A percentile compares a stretch with the other conserved stretches of the same genome.
phyloP scores from a whole-genome alignment of 164 flowering plant species.

The Sedum album region DNA sequence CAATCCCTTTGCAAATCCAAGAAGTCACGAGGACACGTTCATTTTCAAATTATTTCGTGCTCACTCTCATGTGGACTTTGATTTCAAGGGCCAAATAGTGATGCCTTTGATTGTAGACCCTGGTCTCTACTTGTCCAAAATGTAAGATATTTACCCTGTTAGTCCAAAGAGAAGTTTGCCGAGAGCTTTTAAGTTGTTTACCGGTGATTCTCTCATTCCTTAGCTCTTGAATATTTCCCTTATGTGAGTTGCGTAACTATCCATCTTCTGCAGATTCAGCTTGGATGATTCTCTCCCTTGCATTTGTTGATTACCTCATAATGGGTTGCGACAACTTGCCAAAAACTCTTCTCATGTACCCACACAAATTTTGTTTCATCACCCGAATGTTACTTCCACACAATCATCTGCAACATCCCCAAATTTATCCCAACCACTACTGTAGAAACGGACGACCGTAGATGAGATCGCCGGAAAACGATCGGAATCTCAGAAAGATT shows the following conservation, averaged over 20 bases:
- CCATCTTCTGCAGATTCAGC: constrained; percentile 61
- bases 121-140: constrained; percentile 80
- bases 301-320: constrained; percentile 84
- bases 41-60: background rate
- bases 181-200: constrained; percentile 73
- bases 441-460: too few relatives aligned
- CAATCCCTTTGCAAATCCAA: too few relatives aligned
- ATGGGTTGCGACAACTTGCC: constrained; percentile 98
- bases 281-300: constrained; percentile 73
- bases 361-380: constrained; percentile 88
- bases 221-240: background rate
- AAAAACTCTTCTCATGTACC: constrained; percentile 80
- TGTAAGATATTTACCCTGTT: constrained; percentile 60
- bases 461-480: too few relatives aligned
- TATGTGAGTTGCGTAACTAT: background rate
- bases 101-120: constrained; percentile 89
- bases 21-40: background rate
- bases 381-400: constrained; percentile 96
- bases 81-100: constrained; percentile 74
- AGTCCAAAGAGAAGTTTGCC: constrained; percentile 77
- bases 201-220: constrained; percentile 38
- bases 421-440: constrained; percentile 55
- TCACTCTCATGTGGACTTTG: constrained; percentile 4
- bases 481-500: too few relatives aligned
- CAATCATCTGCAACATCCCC: constrained; percentile 75